Evolutionary conservation across 306 rosid species (phyloP), one percentile per base, ranked within the genome.

Genomic region (Neltuma alba): DNA sequence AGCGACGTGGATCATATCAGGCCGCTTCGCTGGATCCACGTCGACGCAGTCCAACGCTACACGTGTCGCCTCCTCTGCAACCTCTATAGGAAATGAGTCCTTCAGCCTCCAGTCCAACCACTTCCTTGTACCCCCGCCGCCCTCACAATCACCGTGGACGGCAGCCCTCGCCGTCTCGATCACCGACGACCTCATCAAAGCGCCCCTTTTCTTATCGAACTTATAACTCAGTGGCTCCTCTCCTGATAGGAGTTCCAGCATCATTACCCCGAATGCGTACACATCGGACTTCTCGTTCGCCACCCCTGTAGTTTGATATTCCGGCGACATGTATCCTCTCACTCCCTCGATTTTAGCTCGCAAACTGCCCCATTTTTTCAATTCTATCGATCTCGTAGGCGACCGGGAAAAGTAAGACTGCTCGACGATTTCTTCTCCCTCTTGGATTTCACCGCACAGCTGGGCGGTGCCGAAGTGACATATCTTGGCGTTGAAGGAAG

Each of bases 271-370:
- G 52, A 94, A 94, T 1, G 97, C 94, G 69, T 89, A 94, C 58
- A 92, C 92, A 69, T 94, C 97, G 14, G 87, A 73, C 64, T 83
- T 84, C 79, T 82, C 91, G 7, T 96, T 88, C 77, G 87, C 88
- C 0, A 69, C 79, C 14, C 98, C 96, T 77, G 80, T 83, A 20
- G 86, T 33, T 28, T 87, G 92, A 73, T 74, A 92, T 78, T 94
- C 98, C 80, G 98, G 97, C 42, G 97, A 81, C 98, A 94, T 91
- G 90, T 94, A 94, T 1, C 97, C 98, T 44, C 84, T 81, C 1
- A 85, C 89, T 0, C 98, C 97, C 36, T 87, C 88, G 83, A 33
- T 48, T 70, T 37, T 6, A 37, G 41, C 41, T 37, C 41, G 9
- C 41, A 9, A 5, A 37, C 41, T 37, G 1, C 41, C 41, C n/a